Evolutionary conservation across 2,329 filamentous ascomycete genomes (phyloP).

Genomic region (Aspergillus chevalieri): DNA sequence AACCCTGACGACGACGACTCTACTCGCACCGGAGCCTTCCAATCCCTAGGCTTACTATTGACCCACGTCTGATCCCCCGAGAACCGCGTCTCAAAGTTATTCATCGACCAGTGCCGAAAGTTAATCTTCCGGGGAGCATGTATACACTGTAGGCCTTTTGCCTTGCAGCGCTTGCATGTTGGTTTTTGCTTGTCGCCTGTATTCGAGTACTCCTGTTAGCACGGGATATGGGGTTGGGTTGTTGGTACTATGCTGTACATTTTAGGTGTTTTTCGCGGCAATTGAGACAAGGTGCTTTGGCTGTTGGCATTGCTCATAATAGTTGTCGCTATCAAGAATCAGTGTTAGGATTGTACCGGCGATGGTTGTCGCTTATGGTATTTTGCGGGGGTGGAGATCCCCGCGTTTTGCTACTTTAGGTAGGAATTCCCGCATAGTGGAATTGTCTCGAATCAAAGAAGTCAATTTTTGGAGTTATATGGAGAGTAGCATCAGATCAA

Average conservation of each 20-base stretch:
- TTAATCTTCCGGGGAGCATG: conserved; percentile 7
- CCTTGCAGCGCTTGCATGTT: conserved; percentile 11
- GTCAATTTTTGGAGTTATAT: too few species aligned
- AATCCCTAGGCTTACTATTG: conserved; percentile 14
- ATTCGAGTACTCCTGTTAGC: background rate
- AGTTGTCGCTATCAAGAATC: too few species aligned
- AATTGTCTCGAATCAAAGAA: too few species aligned
- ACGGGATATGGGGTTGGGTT: background rate
- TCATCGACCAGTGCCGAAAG: conserved; percentile 14
- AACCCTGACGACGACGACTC: too few species aligned
- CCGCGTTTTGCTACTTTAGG: too few species aligned
- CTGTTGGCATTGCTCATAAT: too few species aligned
- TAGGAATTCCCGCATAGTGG: too few species aligned
- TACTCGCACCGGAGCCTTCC: conserved; percentile 4
- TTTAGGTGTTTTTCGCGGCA: conserved; percentile 3
- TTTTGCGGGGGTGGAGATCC: too few species aligned
- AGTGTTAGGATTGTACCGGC: too few species aligned
- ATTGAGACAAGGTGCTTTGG: conserved; percentile 6
- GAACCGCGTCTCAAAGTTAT: conserved; percentile 8
- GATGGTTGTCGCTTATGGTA: too few species aligned
- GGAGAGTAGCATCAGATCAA: too few species aligned
- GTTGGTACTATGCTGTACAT: background rate
- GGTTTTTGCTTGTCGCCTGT: conserved; percentile 12
- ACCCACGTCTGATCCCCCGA: conserved; percentile 15
- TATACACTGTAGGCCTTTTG: conserved; percentile 8